These are phyloP conservation scores for Candida succiphila DNA, from an alignment of 805 yeast genomes.

Conservation along the genomic window DNA sequence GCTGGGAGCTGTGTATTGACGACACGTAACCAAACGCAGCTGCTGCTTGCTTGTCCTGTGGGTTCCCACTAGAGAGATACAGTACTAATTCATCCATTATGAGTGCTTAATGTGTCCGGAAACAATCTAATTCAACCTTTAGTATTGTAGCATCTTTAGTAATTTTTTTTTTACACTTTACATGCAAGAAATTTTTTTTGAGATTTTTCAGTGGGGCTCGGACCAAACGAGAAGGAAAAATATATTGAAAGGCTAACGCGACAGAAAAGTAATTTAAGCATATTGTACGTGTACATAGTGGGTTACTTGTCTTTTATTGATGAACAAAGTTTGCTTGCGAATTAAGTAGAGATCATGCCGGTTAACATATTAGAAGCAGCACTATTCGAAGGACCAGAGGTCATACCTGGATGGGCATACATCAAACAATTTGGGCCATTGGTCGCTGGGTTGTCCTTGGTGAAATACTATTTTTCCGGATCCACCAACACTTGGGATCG, in stretches of 20 bases:
- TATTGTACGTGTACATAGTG: no score
- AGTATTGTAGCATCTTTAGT: no score
- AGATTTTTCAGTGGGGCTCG: no score
- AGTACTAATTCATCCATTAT: constrained; percentile 42
- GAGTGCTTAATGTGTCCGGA: background rate
- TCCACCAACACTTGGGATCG: constrained; percentile 83
- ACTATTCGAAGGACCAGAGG: constrained; percentile 60
- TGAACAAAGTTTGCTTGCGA: no score
- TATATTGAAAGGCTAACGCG: no score
- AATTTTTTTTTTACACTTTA: no score
- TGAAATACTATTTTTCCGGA: constrained; percentile 76
- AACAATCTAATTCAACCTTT: no score
- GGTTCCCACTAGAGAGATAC: constrained; percentile 35
- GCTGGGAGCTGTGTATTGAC: constrained; percentile 37
- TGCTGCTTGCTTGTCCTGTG: constrained; percentile 26
- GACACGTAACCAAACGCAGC: constrained; percentile 27
- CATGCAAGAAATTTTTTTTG: no score
- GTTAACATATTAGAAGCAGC: constrained; percentile 67
- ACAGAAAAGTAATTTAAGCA: no score
- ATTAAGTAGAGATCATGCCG: no score
- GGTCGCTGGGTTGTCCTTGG: constrained; percentile 29
- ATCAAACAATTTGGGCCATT: constrained; percentile 52
- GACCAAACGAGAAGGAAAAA: no score
- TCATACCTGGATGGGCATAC: constrained; percentile 64
- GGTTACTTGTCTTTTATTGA: no score